Base-by-base conservation (phyloP, 345 rosid genomes). In the Eucalyptus microcorys region DNA sequence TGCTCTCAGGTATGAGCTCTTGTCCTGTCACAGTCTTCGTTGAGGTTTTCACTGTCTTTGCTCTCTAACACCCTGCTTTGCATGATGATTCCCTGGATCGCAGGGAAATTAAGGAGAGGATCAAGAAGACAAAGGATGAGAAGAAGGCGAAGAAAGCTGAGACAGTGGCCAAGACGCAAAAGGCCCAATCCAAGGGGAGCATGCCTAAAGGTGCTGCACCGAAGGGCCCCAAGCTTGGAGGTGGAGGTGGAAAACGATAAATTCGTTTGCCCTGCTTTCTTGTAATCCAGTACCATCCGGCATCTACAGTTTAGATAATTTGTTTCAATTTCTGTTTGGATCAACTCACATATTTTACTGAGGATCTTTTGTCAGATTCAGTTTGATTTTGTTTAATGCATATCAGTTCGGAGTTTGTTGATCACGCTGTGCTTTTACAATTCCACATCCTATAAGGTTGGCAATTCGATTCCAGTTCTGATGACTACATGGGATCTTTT, bases 81-180 rank as follows among this genome's bases (percentile, higher is more conserved):
- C 32, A 76, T 80, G 64, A 61, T 22, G 49, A 40, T 47, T 64
- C 49, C 16, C 32, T 32, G 37, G 52, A 47, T 89, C 8, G 57
- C 86, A 89, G 90, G 71, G 90, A 89, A 87, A 87, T 89, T 37
- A 89, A 87, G 88, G 90, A 89, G 86, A 89, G 90, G 81, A 81
- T 87, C 81, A 87, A 89, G 88, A 89, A 89, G 87, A 87, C 88
- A 19, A 89, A 89, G 87, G 90, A 89, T 80, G 88, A 89, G n/a
- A 89, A 89, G 90, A 89, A 89, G 90, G 90, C 88, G 4, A 89
- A 89, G 90, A 89, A 89, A 86, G 90, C 90, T 12, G 90, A 89
- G 80, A 43, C 47, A 22, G 76, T 79, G 81, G 87, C 88, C 86
- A 89, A 89, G 83, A 27, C 90, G 3, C 88, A 87, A 45, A 89